Evolutionary conservation across 495 filamentous ascomycete genomes (phyloP), one percentile per base, ranked within the genome.

Genomic region (Aspergillus funiculosus): DNA sequence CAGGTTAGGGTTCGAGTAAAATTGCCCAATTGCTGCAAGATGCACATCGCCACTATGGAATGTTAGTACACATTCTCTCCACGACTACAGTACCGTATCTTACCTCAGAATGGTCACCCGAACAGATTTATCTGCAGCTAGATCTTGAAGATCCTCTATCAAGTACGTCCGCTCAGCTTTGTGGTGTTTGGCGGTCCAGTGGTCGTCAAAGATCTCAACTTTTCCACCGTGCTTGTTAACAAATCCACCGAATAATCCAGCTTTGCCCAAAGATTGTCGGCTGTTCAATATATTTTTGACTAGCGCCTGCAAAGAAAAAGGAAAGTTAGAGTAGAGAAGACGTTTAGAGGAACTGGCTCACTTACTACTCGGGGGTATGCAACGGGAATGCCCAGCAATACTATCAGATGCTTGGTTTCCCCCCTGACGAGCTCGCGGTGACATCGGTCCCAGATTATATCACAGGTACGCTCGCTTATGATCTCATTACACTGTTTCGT

Each of bases 131-230:
- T 91, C 87, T 6, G 83, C 87, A 10, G 94, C 90, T 35, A 97
- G 69, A 52, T 89, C 83, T 60, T 98, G 92, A 11, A 98, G 73
- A 44, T 94, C 87, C 55, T 91, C 81, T 25, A 98, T 80, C 51
- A 96, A 76, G 69, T 84, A 85, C 51, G 81, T 85, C 22, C 92
- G 79, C 67, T 98, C 92, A 8, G 70, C 63, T 59, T 97, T 97
- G 65, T 95, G 88, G 57, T 89, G 83, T 55, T 87, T 94, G 15
- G 92, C 90, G 2, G 92, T 94, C 92, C 92, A 98, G 58, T 97
- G 91, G 62, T 98, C 92, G 64, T 97, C 92, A 20, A 94, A 74
- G 11, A 98, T 86, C 64, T 96, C 94, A 5, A 95, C 86, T 31
- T 87, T 89, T 41, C 87, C 90, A 57, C 95, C 90, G 56, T 94